Percentiles rank a stretch among this genome's conserved stretches.
These are phyloP conservation scores for Psilocybe cyanescens DNA, from an alignment of 768 basidiomycete genomes.

Conservation along the genomic window DNA sequence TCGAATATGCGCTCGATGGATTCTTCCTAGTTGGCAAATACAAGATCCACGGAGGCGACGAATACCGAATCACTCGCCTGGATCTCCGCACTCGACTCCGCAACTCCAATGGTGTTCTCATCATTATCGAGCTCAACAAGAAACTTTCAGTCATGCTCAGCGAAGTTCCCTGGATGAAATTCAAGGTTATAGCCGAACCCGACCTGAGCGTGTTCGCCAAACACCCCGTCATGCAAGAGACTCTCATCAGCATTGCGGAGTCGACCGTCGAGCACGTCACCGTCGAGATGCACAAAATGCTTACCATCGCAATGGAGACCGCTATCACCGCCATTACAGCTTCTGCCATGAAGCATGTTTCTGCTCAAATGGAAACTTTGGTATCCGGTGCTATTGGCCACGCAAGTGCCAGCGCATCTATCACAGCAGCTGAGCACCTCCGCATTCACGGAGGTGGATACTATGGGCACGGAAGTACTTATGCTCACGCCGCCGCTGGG, in stretches of 20 bases:
- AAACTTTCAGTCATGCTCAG: conserved; percentile 25
- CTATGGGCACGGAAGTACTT: conserved; percentile 1
- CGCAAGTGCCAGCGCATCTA: conserved; percentile 20
- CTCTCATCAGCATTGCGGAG: conserved; percentile 22
- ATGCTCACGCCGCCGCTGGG: not conserved
- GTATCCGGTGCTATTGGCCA: conserved; percentile 14
- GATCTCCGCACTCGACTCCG: conserved; percentile 22
- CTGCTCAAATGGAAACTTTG: conserved; percentile 15
- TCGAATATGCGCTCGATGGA: conserved; percentile 14
- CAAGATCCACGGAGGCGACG: conserved; percentile 10
- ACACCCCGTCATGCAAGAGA: conserved; percentile 24
- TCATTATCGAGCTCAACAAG: conserved; percentile 22
- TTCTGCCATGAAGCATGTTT: conserved; percentile 23
- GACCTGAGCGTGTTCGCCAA: conserved; percentile 23
- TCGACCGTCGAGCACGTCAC: conserved; percentile 25
- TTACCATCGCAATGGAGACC: conserved; percentile 22
- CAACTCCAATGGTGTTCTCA: conserved; percentile 14
- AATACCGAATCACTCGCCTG: conserved; percentile 16
- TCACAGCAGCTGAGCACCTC: conserved; percentile 20
- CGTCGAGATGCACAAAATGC: conserved; percentile 18
- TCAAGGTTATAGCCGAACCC: conserved; percentile 30
- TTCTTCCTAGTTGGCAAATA: conserved; percentile 18
- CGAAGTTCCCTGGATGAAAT: conserved; percentile 32
- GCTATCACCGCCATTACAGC: conserved; percentile 19
- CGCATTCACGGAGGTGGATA: conserved; percentile 9